These are phyloP conservation scores for Ophiocordyceps unilateralis DNA, from an alignment of 2,329 filamentous ascomycete species.

Conservation along the genomic window DNA sequence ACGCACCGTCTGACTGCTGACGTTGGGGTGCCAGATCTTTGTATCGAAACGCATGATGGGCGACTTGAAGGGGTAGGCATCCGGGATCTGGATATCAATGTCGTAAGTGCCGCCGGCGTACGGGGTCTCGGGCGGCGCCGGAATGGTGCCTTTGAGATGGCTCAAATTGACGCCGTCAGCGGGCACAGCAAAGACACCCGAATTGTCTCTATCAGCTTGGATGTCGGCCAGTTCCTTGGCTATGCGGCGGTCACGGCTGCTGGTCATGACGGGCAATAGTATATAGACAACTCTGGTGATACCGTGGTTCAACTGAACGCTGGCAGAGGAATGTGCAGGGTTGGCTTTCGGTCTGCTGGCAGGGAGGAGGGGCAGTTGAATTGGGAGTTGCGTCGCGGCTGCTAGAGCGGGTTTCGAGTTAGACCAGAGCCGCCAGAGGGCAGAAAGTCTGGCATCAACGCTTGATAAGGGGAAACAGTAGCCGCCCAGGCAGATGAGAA, in stretches of 20 bases:
- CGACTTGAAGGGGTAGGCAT: slow-evolving; percentile 83
- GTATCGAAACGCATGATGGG: slow-evolving; percentile 85
- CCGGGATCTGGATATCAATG: slow-evolving; percentile 75
- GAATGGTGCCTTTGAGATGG: slow-evolving; percentile 68
- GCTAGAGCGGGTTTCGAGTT: background rate
- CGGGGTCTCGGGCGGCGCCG: slow-evolving; percentile 78
- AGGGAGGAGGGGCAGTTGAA: too few relatives aligned
- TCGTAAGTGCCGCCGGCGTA: slow-evolving; percentile 74
- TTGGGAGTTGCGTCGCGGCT: background rate
- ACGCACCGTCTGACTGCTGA: slow-evolving; percentile 81
- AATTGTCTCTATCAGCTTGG: slow-evolving; percentile 50
- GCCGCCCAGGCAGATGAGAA: background rate
- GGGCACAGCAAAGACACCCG: slow-evolving; percentile 55
- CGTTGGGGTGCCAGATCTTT: slow-evolving; percentile 92
- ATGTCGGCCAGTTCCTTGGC: slow-evolving; percentile 66
- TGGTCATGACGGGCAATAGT: slow-evolving; percentile 21
- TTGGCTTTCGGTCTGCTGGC: background rate
- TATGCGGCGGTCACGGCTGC: slow-evolving; percentile 41
- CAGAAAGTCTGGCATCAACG: background rate
- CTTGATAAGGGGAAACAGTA: background rate
- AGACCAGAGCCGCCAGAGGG: too few relatives aligned
- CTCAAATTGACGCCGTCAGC: slow-evolving; percentile 54
- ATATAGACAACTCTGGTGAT: background rate
- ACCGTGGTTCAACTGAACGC: too few relatives aligned
- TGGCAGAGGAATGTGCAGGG: too few relatives aligned